phyloP scores from a whole-genome alignment of 768 basidiomycete genomes.

The Galerina marginata region DNA sequence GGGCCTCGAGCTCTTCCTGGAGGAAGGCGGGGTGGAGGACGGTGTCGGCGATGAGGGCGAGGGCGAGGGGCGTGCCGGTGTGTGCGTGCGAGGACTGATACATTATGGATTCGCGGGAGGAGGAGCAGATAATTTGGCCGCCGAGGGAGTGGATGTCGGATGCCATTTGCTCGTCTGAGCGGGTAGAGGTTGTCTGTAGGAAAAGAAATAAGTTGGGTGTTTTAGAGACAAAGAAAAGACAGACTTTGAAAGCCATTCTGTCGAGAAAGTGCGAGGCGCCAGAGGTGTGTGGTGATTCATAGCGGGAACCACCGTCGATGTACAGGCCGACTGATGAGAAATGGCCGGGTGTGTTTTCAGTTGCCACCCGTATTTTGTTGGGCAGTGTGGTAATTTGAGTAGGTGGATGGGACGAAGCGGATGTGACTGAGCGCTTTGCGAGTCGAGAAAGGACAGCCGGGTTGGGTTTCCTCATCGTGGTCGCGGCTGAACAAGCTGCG shows the following conservation, averaged over 20 bases:
- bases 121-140: constrained; percentile 90
- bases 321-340: constrained; percentile 94
- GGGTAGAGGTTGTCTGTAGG: constrained; percentile 72
- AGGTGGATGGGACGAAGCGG: constrained; percentile 33
- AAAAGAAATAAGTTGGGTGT: constrained; percentile 10
- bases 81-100: constrained; percentile 97
- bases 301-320: constrained; percentile 91
- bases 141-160: constrained; percentile 82
- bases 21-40: constrained; percentile 79
- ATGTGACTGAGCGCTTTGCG: constrained; percentile 22
- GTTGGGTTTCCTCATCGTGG: constrained; percentile 44
- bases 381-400: constrained; percentile 83
- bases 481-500: background rate
- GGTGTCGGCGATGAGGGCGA: constrained; percentile 92
- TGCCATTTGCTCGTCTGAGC: constrained; percentile 80
- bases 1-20: constrained; percentile 79
- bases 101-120: constrained; percentile 93
- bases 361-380: constrained; percentile 91
- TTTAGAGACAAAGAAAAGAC: constrained; percentile 13
- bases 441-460: constrained; percentile 42
- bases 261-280: constrained; percentile 94
- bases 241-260: constrained; percentile 95
- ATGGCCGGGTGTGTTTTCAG: constrained; percentile 89
- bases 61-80: constrained; percentile 75
- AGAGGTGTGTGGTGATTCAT: constrained; percentile 72